Percentiles rank a stretch among this genome's conserved stretches.
Evolutionary conservation across 2,329 filamentous ascomycete genomes (phyloP).

Genomic region (Tolypocladium tropicale): DNA sequence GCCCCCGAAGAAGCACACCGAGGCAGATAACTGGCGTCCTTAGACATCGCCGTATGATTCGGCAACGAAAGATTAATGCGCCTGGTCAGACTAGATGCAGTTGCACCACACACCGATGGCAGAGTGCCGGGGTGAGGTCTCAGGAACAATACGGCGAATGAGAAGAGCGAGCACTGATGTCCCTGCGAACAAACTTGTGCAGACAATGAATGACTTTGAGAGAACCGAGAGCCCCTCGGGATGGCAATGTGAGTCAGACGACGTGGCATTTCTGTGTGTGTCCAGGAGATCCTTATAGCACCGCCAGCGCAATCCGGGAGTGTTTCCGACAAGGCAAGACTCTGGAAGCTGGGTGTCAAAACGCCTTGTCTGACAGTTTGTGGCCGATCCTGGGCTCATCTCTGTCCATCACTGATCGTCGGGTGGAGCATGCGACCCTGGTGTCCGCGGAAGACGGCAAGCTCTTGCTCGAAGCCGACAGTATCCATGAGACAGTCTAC

Average conservation of each 20-base stretch:
- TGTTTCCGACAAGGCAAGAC: conserved; percentile 35
- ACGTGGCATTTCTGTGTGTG: conserved; percentile 37
- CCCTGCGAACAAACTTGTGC: not conserved
- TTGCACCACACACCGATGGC: conserved; percentile 34
- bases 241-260: conserved; percentile 22
- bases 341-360: conserved; percentile 20
- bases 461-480: conserved; percentile 9
- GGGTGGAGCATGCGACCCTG: conserved; percentile 10
- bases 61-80: conserved; percentile 44
- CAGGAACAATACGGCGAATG: conserved; percentile 22
- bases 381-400: conserved; percentile 34
- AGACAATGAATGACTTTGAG: conserved; percentile 11
- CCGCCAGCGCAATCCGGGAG: conserved; percentile 15
- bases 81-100: conserved; percentile 40
- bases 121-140: conserved; percentile 29
- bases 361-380: conserved; percentile 35
- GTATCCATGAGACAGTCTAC: conserved; percentile 26
- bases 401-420: conserved; percentile 10
- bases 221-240: conserved; percentile 34
- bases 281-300: conserved; percentile 28
- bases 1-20: conserved; percentile 28
- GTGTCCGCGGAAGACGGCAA: conserved; percentile 10
- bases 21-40: conserved; percentile 45
- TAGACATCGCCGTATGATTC: conserved; percentile 29
- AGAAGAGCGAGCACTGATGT: conserved; percentile 6